Evolutionary conservation across 192 early-diverging fungal genomes (phyloP).

Genomic region (Pilobolus umbonatus): DNA sequence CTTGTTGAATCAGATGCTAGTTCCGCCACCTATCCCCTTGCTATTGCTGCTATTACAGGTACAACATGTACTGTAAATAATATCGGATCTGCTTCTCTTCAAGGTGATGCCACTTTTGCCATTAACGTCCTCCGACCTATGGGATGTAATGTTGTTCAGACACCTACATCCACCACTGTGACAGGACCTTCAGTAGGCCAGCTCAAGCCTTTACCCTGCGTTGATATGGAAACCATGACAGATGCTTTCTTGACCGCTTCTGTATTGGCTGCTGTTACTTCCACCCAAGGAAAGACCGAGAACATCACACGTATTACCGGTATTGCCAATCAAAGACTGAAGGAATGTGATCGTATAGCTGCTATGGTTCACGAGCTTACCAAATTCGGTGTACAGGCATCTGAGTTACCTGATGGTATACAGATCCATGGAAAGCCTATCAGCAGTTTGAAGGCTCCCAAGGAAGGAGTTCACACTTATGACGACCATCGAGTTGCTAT

Average conservation of each 20-base stretch:
- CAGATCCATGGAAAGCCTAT: slow-evolving; percentile 68
- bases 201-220: slow-evolving; percentile 63
- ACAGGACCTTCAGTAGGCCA: slow-evolving; percentile 70
- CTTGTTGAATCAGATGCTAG: slow-evolving; percentile 93
- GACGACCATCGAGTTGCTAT: slow-evolving; percentile 99
- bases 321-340: slow-evolving; percentile 96
- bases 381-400: slow-evolving; percentile 80
- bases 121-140: slow-evolving; percentile 86
- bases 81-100: slow-evolving; percentile 88
- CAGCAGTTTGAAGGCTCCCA: slow-evolving; percentile 42
- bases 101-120: slow-evolving; percentile 90
- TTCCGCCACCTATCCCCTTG: slow-evolving; percentile 96
- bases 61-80: slow-evolving; percentile 81
- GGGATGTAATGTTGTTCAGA: slow-evolving; percentile 91
- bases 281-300: slow-evolving; percentile 36
- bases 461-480: slow-evolving; percentile 83
- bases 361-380: slow-evolving; percentile 93
- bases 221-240: slow-evolving; percentile 99
- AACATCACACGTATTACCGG: slow-evolving; percentile 83
- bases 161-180: slow-evolving; percentile 85
- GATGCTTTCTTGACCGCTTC: slow-evolving; percentile 97
- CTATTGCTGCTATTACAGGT: slow-evolving; percentile 95
- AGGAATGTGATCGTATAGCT: slow-evolving; percentile 97
- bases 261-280: slow-evolving; percentile 86
- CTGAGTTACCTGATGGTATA: slow-evolving; percentile 87